These are phyloP conservation scores for Miamiensis avidus DNA, from an alignment of 169 alveolate species.

Conservation along the genomic window DNA sequence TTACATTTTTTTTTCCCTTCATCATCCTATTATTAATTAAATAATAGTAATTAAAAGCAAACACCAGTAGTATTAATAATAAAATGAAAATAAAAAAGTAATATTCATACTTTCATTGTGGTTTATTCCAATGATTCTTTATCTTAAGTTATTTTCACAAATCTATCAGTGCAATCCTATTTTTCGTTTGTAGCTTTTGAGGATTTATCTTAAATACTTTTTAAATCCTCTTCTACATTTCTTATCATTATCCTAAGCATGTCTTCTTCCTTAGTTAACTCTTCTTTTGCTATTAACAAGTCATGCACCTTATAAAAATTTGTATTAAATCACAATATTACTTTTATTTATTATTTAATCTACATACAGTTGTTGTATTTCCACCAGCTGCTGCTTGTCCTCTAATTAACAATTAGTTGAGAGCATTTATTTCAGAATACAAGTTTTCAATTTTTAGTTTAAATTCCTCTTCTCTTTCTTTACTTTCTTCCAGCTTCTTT, in stretches of 20 bases:
- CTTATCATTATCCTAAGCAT: not conserved
- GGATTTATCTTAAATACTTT: conserved; percentile 11
- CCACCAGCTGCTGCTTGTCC: conserved; percentile 55
- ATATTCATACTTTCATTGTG: not conserved
- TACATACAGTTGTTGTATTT: conserved; percentile 47
- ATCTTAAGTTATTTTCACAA: conserved; percentile 27
- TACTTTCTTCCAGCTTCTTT: conserved; percentile 48
- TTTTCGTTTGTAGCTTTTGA: conserved; percentile 15
- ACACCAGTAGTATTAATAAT: too few relatives aligned
- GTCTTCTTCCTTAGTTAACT: conserved; percentile 45
- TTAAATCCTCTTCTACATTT: conserved; percentile 8
- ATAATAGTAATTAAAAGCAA: not conserved
- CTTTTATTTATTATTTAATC: not conserved
- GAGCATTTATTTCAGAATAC: conserved; percentile 49
- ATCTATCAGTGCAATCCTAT: conserved; percentile 3
- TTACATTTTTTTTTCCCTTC: conserved; percentile 33
- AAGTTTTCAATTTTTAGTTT: conserved; percentile 50
- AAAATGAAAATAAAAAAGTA: too few relatives aligned
- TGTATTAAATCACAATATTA: not conserved
- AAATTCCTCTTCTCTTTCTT: conserved; percentile 62
- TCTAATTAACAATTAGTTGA: conserved; percentile 49
- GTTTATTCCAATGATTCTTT: conserved; percentile 55
- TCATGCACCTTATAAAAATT: conserved; percentile 19
- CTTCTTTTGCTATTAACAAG: conserved; percentile 48
- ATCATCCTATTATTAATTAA: conserved; percentile 30